Evolutionary conservation across 768 basidiomycete species (phyloP).

Genomic region (Amanita fuliginea): DNA sequence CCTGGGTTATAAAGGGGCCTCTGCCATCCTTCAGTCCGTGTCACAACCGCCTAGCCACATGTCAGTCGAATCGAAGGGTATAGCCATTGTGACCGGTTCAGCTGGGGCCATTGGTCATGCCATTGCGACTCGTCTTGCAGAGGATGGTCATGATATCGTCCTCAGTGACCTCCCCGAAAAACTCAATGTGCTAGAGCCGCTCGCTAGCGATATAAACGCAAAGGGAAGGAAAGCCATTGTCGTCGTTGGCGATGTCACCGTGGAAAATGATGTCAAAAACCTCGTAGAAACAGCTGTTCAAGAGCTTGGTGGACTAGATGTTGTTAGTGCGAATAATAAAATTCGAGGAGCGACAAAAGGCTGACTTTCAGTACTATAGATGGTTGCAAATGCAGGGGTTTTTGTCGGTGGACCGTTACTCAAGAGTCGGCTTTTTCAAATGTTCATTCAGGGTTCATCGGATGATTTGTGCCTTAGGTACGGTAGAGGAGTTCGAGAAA

Average conservation of each 20-base stretch:
- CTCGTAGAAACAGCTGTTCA: conserved; percentile 24
- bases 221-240: conserved; percentile 13
- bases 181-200: conserved; percentile 5
- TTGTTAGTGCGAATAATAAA: conserved; percentile 9
- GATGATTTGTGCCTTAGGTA: conserved; percentile 9
- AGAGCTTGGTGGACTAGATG: conserved; percentile 19
- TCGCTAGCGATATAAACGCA: conserved; percentile 12
- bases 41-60: not conserved
- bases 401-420: conserved; percentile 11
- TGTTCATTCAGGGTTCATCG: not conserved
- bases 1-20: no score
- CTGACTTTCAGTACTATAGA: conserved; percentile 11
- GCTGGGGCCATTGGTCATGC: conserved; percentile 3
- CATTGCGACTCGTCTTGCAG: conserved; percentile 6
- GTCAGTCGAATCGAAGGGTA: not conserved
- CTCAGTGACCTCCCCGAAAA: not conserved
- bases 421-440: conserved; percentile 12
- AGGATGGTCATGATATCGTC: conserved; percentile 6
- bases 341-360: not conserved
- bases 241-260: conserved; percentile 21
- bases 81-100: conserved; percentile 7
- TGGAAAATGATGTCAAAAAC: conserved; percentile 23
- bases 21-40: no score
- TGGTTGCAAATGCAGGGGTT: conserved; percentile 24
- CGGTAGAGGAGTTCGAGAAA: conserved; percentile 20